Evolutionary conservation across 2,329 filamentous ascomycete species (phyloP).

Genomic region (Trichoderma sp.): DNA sequence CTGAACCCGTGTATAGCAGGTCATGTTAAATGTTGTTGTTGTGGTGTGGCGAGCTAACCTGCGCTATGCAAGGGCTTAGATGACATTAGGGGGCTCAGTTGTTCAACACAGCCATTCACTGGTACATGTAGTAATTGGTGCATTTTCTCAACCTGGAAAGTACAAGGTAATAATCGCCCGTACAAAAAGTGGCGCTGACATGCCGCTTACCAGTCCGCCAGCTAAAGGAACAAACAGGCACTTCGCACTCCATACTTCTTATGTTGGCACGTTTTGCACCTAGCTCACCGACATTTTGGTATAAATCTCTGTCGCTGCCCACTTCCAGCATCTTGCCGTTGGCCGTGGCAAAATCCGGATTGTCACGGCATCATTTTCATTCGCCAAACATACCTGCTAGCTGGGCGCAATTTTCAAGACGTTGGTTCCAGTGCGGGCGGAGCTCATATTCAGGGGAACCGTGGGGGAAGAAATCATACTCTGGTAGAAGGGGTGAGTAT

Average conservation of each 20-base stretch:
- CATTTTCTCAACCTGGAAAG: background rate
- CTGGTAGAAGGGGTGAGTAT: background rate
- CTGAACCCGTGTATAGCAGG: background rate
- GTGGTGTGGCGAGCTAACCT: background rate
- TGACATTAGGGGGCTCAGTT: background rate
- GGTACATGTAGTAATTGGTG: background rate
- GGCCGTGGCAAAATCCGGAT: background rate
- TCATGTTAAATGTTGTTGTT: background rate
- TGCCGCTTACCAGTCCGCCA: background rate
- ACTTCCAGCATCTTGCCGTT: background rate
- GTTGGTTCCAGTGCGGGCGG: background rate
- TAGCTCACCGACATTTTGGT: slow-evolving; percentile 8
- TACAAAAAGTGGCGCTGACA: background rate
- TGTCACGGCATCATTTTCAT: background rate
- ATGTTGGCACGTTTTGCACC: background rate
- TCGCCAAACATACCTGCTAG: background rate
- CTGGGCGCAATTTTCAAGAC: background rate
- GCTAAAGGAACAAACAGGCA: background rate
- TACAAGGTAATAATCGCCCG: no score
- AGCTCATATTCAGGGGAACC: background rate
- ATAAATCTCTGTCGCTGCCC: background rate
- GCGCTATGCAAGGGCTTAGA: background rate
- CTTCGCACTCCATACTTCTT: background rate
- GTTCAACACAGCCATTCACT: background rate
- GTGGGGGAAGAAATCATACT: background rate